Percentiles rank a stretch among this genome's conserved stretches.
Evolutionary conservation across 805 yeast species (phyloP).

Genomic region (Wickerhamomyces chambardii): DNA sequence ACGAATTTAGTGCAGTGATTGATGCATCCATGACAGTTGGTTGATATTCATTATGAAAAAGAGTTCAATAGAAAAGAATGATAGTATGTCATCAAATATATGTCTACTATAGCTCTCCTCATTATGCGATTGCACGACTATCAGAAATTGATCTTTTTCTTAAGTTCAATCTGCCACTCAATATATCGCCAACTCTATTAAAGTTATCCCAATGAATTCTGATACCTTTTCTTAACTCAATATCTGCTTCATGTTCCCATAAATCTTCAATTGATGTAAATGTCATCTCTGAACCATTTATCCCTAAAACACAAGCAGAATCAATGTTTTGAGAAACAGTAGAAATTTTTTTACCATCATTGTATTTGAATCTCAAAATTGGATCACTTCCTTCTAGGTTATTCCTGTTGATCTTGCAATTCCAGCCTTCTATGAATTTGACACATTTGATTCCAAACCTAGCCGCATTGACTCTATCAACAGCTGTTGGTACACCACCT

Average conservation of each 20-base stretch:
- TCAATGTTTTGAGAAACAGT: slow-evolving; percentile 31
- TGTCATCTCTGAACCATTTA: slow-evolving; percentile 54
- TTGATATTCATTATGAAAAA: too few relatives aligned
- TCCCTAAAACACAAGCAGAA: slow-evolving; percentile 51
- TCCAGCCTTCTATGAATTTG: slow-evolving; percentile 55
- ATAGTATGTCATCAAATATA: too few relatives aligned
- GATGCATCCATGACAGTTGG: too few relatives aligned
- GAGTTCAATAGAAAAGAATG: too few relatives aligned
- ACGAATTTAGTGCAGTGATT: too few relatives aligned
- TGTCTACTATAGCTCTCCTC: too few relatives aligned
- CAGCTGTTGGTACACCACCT: slow-evolving; percentile 70
- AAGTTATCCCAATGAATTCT: slow-evolving; percentile 62
- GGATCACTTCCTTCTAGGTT: slow-evolving; percentile 27
- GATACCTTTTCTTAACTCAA: slow-evolving; percentile 54
- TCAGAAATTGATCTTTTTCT: slow-evolving; percentile 23
- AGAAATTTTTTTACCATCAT: slow-evolving; percentile 37
- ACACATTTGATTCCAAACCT: slow-evolving; percentile 65
- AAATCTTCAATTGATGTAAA: slow-evolving; percentile 49
- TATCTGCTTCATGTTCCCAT: slow-evolving; percentile 54
- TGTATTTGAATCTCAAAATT: slow-evolving; percentile 42
- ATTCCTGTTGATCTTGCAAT: slow-evolving; percentile 21
- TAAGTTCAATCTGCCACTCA: slow-evolving; percentile 60
- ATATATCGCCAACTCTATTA: slow-evolving; percentile 51
- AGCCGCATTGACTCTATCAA: slow-evolving; percentile 69
- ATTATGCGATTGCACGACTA: too few relatives aligned